A percentile compares a stretch with the other conserved stretches of the same genome.
phyloP scores from a whole-genome alignment of 1,284 basidiomycete genomes.

The Hypsizygus ulmarius region DNA sequence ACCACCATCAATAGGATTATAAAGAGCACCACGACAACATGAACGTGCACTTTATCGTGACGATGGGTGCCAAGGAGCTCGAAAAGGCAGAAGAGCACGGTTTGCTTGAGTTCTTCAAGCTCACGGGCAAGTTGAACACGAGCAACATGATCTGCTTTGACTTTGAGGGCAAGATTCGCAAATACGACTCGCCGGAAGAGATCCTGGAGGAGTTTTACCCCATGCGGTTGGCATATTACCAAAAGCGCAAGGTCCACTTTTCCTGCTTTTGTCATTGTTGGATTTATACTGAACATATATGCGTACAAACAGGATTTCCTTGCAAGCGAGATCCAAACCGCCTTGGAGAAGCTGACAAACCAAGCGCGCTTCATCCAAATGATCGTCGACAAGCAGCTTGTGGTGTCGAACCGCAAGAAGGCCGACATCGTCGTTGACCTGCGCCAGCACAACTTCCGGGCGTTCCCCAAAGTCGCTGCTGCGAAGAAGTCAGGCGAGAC shows the following conservation, averaged over 20 bases:
- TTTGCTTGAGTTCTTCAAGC: conserved; percentile 89
- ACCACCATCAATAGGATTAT: conserved; percentile 66
- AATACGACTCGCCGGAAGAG: conserved; percentile 87
- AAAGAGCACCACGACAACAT: conserved; percentile 95
- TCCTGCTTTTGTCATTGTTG: background rate
- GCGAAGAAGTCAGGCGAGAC: conserved; percentile 72
- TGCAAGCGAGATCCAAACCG: conserved; percentile 80
- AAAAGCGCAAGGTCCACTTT: conserved; percentile 82
- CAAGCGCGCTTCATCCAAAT: conserved; percentile 97
- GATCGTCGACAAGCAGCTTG: conserved; percentile 89
- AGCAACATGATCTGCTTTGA: conserved; percentile 99
- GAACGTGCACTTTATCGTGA: conserved; percentile 89
- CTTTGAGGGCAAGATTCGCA: conserved; percentile 94
- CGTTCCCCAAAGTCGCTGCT: conserved; percentile 80
- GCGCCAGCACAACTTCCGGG: conserved; percentile 80
- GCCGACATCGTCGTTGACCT: conserved; percentile 84
- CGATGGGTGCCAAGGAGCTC: conserved; percentile 79
- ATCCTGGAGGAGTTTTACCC: conserved; percentile 95
- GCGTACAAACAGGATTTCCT: conserved; percentile 66
- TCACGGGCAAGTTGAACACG: conserved; percentile 81
- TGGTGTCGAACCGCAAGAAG: conserved; percentile 93
- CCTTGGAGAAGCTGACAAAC: conserved; percentile 87
- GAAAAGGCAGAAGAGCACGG: conserved; percentile 90
- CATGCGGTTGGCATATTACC: conserved; percentile 86
- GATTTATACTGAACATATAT: background rate